phyloP scores from a whole-genome alignment of 2,329 filamentous ascomycete species.

The Neofusicoccum sp. region DNA sequence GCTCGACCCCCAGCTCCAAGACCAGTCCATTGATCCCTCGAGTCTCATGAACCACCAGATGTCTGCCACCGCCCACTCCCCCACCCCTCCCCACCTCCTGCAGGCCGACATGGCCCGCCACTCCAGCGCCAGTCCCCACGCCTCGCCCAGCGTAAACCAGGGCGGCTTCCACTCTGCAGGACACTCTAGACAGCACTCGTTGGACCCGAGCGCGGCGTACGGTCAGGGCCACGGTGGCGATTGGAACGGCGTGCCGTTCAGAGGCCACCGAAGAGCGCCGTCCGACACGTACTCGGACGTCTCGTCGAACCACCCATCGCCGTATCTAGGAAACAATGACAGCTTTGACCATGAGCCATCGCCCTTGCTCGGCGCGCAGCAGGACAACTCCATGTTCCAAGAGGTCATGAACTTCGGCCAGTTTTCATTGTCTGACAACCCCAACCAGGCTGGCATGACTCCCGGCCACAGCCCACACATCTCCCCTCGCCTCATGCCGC shows the following conservation, averaged over 20 bases:
- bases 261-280: conserved; percentile 76
- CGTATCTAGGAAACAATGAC: conserved; percentile 75
- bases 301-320: conserved; percentile 75
- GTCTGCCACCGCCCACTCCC: conserved; percentile 51
- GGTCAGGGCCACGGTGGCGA: conserved; percentile 56
- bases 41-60: conserved; percentile 50
- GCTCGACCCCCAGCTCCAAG: conserved; percentile 47
- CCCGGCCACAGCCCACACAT: conserved; percentile 71
- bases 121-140: conserved; percentile 52
- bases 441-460: conserved; percentile 47
- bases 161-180: conserved; percentile 52
- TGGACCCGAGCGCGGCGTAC: conserved; percentile 62
- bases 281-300: conserved; percentile 89
- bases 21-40: conserved; percentile 45
- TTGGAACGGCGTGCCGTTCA: conserved; percentile 66
- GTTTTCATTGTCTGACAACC: conserved; percentile 74
- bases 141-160: conserved; percentile 55
- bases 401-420: conserved; percentile 74
- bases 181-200: conserved; percentile 59
- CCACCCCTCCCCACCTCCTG: conserved; percentile 58
- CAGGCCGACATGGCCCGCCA: conserved; percentile 52
- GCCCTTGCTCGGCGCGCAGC: conserved; percentile 71
- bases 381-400: conserved; percentile 71
- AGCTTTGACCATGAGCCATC: conserved; percentile 78
- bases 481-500: conserved; percentile 64